Conservation (phyloP, 2,329 filamentous ascomycete species). For the Penicillium janthinellum region DNA sequence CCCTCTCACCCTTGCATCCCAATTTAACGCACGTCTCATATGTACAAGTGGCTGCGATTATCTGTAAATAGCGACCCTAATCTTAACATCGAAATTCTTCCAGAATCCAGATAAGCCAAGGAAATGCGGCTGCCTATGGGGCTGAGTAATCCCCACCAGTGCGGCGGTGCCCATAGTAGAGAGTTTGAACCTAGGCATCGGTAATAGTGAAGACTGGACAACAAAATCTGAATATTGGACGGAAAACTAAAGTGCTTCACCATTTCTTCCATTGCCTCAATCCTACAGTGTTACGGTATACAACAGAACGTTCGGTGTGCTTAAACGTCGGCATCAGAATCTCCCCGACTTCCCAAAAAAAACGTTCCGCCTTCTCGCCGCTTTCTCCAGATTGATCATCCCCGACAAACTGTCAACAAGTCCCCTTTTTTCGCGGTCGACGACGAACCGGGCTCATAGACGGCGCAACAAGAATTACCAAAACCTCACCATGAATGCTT, state of each 20-base stretch:
- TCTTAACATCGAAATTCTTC: neutral
- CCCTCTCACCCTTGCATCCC: neutral
- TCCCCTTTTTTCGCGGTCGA: neutral
- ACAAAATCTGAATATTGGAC: neutral
- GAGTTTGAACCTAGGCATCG: neutral
- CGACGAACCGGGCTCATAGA: neutral
- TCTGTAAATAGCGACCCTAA: neutral
- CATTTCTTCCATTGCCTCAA: neutral
- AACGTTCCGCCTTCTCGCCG: conserved; percentile 15
- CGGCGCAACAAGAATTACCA: neutral
- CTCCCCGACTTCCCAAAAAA: conserved; percentile 16
- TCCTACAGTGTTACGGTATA: neutral
- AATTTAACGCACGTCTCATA: neutral
- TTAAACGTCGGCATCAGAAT: conserved; percentile 11
- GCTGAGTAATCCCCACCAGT: conserved; percentile 24
- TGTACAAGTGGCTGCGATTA: neutral
- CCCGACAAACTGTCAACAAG: neutral
- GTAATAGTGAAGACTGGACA: neutral
- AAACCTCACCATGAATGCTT: conserved; percentile 17
- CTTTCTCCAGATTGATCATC: conserved; percentile 6
- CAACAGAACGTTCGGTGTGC: neutral
- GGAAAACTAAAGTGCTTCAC: neutral
- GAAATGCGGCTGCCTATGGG: conserved; percentile 26
- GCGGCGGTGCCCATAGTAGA: neutral
- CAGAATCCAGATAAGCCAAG: neutral